Evolutionary conservation across 805 yeast genomes (phyloP).

Genomic region (Kregervanrija fluxuum): DNA sequence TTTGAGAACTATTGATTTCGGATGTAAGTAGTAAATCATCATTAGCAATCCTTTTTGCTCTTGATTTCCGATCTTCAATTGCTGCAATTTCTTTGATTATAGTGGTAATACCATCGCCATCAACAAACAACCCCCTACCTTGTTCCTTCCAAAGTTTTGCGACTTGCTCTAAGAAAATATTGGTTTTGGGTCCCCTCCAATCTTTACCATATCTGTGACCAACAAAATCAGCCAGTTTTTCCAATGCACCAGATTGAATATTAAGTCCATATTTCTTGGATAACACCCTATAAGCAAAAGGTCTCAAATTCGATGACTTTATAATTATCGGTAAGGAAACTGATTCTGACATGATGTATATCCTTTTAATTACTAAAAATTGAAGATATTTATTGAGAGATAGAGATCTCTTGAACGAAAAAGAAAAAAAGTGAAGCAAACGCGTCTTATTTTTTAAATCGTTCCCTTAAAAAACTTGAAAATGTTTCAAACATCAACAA

Average conservation of each 20-base stretch:
- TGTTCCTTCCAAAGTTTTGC: slow-evolving; percentile 85
- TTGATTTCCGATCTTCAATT: slow-evolving; percentile 9
- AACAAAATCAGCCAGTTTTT: slow-evolving; percentile 62
- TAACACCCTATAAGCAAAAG: slow-evolving; percentile 81
- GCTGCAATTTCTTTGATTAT: slow-evolving; percentile 49
- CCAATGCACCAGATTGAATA: slow-evolving; percentile 78
- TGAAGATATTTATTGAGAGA: no score
- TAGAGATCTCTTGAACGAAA: no score
- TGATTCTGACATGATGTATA: no score
- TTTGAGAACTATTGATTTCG: slow-evolving; percentile 3
- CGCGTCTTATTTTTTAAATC: no score
- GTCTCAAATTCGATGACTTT: slow-evolving; percentile 78
- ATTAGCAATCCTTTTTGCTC: slow-evolving; percentile 1
- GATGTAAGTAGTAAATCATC: slow-evolving; percentile 4
- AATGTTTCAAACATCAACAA: no score
- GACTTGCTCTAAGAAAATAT: slow-evolving; percentile 63
- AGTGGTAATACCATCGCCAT: slow-evolving; percentile 58
- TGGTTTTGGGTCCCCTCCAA: slow-evolving; percentile 69
- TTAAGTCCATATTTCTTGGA: slow-evolving; percentile 91
- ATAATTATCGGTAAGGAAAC: slow-evolving; percentile 59
- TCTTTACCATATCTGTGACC: slow-evolving; percentile 76
- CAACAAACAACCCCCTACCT: slow-evolving; percentile 80
- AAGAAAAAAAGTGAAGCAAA: no score
- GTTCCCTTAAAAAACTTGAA: no score
- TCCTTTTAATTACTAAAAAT: no score